Evolutionary conservation across 495 filamentous ascomycete species (phyloP).

Genomic region (Neurospora africana): DNA sequence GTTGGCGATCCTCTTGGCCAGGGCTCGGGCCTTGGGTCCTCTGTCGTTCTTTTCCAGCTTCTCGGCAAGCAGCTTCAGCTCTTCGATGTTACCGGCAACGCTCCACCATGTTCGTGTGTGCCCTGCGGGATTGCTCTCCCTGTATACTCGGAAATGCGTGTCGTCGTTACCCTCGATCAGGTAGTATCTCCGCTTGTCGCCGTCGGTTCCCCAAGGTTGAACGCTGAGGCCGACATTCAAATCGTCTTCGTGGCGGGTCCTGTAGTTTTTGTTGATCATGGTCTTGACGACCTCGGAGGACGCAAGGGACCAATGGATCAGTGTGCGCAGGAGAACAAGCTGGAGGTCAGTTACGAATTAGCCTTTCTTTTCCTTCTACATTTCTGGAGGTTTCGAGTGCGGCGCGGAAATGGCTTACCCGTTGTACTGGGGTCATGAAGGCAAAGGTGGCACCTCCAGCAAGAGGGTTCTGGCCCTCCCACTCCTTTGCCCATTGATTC

Average conservation of each 20-base stretch:
- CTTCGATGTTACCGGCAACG: slow-evolving; percentile 81
- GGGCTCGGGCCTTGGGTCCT: slow-evolving; percentile 61
- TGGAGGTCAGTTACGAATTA: slow-evolving; percentile 22
- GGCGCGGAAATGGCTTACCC: slow-evolving; percentile 46
- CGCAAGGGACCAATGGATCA: slow-evolving; percentile 82
- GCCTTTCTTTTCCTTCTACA: not conserved
- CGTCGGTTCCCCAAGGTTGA: slow-evolving; percentile 89
- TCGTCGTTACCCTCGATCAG: slow-evolving; percentile 91
- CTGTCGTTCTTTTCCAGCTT: slow-evolving; percentile 67
- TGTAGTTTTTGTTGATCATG: slow-evolving; percentile 81
- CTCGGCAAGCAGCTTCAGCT: slow-evolving; percentile 61
- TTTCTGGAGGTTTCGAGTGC: not conserved
- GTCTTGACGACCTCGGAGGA: slow-evolving; percentile 74
- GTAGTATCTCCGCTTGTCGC: slow-evolving; percentile 84
- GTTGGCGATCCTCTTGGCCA: slow-evolving; percentile 65
- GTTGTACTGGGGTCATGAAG: slow-evolving; percentile 64
- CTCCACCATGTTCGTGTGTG: slow-evolving; percentile 82
- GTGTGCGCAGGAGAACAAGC: slow-evolving; percentile 70
- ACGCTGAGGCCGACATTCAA: slow-evolving; percentile 87
- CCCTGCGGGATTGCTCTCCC: slow-evolving; percentile 77
- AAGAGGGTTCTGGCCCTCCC: slow-evolving; percentile 79
- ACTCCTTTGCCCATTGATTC: slow-evolving; percentile 78
- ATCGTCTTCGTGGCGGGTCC: slow-evolving; percentile 84
- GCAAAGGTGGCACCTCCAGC: slow-evolving; percentile 67
- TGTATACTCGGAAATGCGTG: slow-evolving; percentile 86